Conservation (phyloP, 495 filamentous ascomycete species). For the Neurospora sp. region DNA sequence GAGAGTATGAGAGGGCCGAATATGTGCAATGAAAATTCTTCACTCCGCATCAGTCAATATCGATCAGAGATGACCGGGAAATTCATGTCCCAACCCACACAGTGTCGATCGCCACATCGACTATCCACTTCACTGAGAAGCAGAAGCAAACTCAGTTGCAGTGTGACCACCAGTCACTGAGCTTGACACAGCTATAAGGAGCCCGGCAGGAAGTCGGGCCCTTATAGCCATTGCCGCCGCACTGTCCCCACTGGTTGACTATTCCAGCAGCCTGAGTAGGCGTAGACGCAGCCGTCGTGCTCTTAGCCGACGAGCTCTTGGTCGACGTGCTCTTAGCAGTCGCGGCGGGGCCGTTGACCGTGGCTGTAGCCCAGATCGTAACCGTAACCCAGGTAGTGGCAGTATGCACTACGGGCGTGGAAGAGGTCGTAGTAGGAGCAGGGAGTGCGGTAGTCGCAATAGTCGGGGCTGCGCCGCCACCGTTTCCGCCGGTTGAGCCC, state of each 20-base stretch:
- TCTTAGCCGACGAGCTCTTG: neutral
- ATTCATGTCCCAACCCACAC: neutral
- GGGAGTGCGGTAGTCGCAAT: neutral
- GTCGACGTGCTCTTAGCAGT: neutral
- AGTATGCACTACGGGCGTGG: slow-evolving; percentile 1
- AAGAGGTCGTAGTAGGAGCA: slow-evolving; percentile 9
- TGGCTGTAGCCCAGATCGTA: slow-evolving; percentile 1
- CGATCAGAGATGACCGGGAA: neutral
- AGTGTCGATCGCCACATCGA: neutral
- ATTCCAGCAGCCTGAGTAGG: neutral
- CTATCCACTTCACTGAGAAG: neutral
- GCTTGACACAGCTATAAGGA: slow-evolving; percentile 21
- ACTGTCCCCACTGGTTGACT: slow-evolving; percentile 33
- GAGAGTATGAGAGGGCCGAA: neutral
- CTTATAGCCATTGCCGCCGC: slow-evolving; percentile 27
- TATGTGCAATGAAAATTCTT: neutral
- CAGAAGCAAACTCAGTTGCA: slow-evolving; percentile 16
- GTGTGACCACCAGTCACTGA: slow-evolving; percentile 23
- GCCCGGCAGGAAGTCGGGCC: slow-evolving; percentile 28
- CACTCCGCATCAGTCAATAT: neutral
- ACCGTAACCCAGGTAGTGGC: slow-evolving; percentile 2
- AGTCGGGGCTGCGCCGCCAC: neutral
- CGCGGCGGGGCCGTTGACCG: neutral
- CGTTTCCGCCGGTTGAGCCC: neutral
- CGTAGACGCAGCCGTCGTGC: neutral